Conservation (phyloP, 257 asterid genomes). For the Nicotiana attenuata region DNA sequence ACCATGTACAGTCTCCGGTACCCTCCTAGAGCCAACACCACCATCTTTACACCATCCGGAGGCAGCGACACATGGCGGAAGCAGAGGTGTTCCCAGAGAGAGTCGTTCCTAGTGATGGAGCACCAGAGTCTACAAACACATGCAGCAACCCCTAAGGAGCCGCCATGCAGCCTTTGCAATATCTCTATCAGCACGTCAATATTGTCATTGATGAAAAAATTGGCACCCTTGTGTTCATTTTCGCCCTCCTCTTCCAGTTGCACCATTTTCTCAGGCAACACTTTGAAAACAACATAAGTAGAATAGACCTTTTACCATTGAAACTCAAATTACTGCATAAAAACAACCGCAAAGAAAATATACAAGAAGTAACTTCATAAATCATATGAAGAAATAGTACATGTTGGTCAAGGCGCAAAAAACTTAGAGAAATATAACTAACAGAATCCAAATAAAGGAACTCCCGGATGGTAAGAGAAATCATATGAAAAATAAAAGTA, state of each 20-base stretch:
- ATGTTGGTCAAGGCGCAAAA: too few relatives aligned
- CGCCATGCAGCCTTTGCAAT: conserved; percentile 60
- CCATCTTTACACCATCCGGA: conserved; percentile 47
- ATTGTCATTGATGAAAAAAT: conserved; percentile 56
- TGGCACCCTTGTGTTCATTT: conserved; percentile 18
- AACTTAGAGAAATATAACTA: too few relatives aligned
- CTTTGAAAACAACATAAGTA: too few relatives aligned
- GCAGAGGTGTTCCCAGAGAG: conserved; percentile 81
- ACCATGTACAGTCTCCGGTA: conserved; percentile 65
- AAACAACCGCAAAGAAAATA: too few relatives aligned
- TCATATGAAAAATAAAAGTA: too few relatives aligned
- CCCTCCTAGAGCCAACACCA: conserved; percentile 74
- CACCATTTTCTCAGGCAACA: neutral
- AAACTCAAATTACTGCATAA: too few relatives aligned
- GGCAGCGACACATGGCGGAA: conserved; percentile 68
- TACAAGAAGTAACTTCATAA: too few relatives aligned
- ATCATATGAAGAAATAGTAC: too few relatives aligned
- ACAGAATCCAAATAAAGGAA: too few relatives aligned
- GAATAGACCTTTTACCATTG: too few relatives aligned
- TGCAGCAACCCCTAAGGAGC: conserved; percentile 64
- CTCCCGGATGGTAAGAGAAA: too few relatives aligned
- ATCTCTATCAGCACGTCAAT: conserved; percentile 65
- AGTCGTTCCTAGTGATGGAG: conserved; percentile 51
- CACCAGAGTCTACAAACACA: conserved; percentile 82
- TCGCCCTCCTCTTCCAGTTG: neutral